phyloP scores from a whole-genome alignment of 1,139 yeast genomes.

The Yamadazyma buinensis region DNA sequence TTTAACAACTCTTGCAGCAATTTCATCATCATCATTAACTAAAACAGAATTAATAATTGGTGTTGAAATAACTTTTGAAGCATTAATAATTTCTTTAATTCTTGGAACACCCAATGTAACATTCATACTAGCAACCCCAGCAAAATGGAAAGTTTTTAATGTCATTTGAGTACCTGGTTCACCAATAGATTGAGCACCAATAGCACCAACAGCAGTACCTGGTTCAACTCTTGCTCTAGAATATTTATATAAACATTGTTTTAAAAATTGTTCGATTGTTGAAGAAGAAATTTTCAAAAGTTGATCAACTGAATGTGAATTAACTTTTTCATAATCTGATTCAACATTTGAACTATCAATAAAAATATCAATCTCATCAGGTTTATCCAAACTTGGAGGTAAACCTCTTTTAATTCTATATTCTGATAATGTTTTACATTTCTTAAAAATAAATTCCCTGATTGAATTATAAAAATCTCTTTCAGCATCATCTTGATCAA shows the following conservation, averaged over 20 bases:
- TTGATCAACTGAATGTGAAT: slow-evolving; percentile 65
- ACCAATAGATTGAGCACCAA: slow-evolving; percentile 98
- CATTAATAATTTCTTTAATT: slow-evolving; percentile 96
- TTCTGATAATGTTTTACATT: slow-evolving; percentile 54
- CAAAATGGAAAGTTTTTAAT: slow-evolving; percentile 97
- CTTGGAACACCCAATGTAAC: slow-evolving; percentile 99
- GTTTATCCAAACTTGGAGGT: slow-evolving; percentile 29
- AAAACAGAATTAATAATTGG: slow-evolving; percentile 94
- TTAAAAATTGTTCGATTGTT: slow-evolving; percentile 65
- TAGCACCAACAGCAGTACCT: slow-evolving; percentile 99
- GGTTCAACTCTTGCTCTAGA: slow-evolving; percentile 94
- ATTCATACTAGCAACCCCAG: slow-evolving; percentile 99
- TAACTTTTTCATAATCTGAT: slow-evolving; percentile 20
- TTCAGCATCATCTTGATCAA: slow-evolving; percentile 84
- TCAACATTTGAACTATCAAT: background rate
- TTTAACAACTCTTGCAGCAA: slow-evolving; percentile 97
- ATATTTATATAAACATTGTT: slow-evolving; percentile 77
- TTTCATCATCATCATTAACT: slow-evolving; percentile 90
- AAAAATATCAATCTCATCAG: slow-evolving; percentile 31
- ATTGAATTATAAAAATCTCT: slow-evolving; percentile 76
- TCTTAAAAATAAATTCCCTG: slow-evolving; percentile 54
- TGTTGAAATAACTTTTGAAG: slow-evolving; percentile 90
- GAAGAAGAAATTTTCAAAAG: slow-evolving; percentile 63
- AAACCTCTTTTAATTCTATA: slow-evolving; percentile 55
- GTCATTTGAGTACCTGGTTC: slow-evolving; percentile 99